These are phyloP conservation scores for Lagenaria siceraria DNA, from an alignment of 306 rosid genomes.

Conservation along the genomic window DNA sequence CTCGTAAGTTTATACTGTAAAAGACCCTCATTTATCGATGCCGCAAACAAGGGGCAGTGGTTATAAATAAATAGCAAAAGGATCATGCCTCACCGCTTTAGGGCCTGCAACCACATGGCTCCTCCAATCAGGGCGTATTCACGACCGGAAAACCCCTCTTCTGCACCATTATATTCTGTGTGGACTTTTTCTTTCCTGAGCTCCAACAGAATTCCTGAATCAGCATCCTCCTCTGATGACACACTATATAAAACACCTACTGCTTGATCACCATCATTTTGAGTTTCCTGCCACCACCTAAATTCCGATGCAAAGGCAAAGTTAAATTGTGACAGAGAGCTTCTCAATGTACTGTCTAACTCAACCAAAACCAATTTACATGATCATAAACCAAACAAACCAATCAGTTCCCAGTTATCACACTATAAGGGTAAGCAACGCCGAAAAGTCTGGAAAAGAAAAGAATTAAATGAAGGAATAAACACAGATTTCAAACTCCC, in stretches of 20 bases:
- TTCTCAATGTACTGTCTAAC: background rate
- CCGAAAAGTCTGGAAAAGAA: background rate
- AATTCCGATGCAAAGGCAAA: slow-evolving; percentile 7
- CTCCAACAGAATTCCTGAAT: slow-evolving; percentile 30
- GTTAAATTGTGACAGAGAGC: background rate
- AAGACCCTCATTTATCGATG: background rate
- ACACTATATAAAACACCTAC: slow-evolving; percentile 51
- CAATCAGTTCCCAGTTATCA: background rate
- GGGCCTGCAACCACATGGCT: slow-evolving; percentile 56
- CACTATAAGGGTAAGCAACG: background rate
- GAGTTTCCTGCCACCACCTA: slow-evolving; percentile 75
- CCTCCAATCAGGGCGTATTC: slow-evolving; percentile 68
- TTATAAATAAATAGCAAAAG: background rate
- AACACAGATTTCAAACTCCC: background rate
- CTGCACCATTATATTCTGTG: slow-evolving; percentile 13
- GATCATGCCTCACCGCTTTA: slow-evolving; percentile 37
- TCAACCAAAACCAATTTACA: slow-evolving; percentile 1
- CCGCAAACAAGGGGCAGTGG: background rate
- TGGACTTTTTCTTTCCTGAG: slow-evolving; percentile 35
- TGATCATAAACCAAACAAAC: background rate
- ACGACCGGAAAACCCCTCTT: slow-evolving; percentile 38
- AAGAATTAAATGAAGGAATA: background rate
- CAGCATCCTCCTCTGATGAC: slow-evolving; percentile 17
- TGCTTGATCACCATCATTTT: slow-evolving; percentile 19
- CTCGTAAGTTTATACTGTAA: background rate